phyloP scores from a whole-genome alignment of 2,329 filamentous ascomycete genomes.

The Aureobasidium sp. region DNA sequence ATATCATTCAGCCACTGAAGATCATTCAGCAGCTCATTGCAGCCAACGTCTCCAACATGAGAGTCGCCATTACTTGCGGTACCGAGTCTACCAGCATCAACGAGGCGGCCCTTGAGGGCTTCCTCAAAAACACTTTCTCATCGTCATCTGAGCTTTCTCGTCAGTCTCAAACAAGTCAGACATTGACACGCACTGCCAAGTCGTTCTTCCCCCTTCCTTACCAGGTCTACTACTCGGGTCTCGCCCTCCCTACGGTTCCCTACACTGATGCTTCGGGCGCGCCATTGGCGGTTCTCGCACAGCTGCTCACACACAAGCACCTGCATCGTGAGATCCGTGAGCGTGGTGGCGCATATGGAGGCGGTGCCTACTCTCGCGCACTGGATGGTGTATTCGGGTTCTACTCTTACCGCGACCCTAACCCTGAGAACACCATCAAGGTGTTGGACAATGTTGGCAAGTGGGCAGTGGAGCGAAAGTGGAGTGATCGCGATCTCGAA shows the following conservation, averaged over 20 bases:
- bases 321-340: slow-evolving; percentile 96
- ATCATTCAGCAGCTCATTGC: slow-evolving; percentile 74
- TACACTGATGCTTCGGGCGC: slow-evolving; percentile 72
- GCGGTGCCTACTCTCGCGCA: slow-evolving; percentile 73
- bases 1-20: slow-evolving; percentile 61
- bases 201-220: slow-evolving; percentile 92
- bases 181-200: slow-evolving; percentile 45
- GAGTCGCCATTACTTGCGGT: slow-evolving; percentile 81
- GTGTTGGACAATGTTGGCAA: slow-evolving; percentile 77
- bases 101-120: slow-evolving; percentile 61
- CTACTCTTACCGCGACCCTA: slow-evolving; percentile 95
- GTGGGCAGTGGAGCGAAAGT: slow-evolving; percentile 75
- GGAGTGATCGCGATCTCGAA: slow-evolving; percentile 79
- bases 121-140: slow-evolving; percentile 43
- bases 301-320: slow-evolving; percentile 92
- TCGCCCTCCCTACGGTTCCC: slow-evolving; percentile 74
- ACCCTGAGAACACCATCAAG: slow-evolving; percentile 77
- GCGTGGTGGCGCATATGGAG: slow-evolving; percentile 94
- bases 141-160: slow-evolving; percentile 1
- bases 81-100: slow-evolving; percentile 64
- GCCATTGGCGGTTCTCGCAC: slow-evolving; percentile 77
- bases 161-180: slow-evolving; percentile 7
- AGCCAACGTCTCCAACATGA: slow-evolving; percentile 56
- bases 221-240: slow-evolving; percentile 89
- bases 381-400: slow-evolving; percentile 85